Percentiles rank a stretch among this genome's conserved stretches.
These are phyloP conservation scores for Ceratocystis huliohia DNA, from an alignment of 2,329 filamentous ascomycete genomes.

Conservation along the genomic window DNA sequence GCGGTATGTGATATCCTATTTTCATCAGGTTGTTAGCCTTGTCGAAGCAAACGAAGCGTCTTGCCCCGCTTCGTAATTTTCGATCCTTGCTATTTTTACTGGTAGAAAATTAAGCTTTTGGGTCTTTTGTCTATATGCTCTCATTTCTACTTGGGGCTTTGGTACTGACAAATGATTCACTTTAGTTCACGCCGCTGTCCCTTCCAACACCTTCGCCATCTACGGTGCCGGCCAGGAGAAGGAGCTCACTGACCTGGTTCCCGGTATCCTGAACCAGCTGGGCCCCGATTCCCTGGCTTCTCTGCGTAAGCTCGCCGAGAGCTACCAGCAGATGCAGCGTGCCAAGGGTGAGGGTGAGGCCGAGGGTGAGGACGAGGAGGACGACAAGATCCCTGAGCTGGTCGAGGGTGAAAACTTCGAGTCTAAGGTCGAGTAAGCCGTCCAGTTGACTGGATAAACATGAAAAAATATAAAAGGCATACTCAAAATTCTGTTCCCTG, in stretches of 20 bases:
- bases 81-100: neutral
- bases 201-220: constrained; percentile 98
- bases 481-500: constrained; percentile 18
- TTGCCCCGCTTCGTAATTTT: constrained; percentile 10
- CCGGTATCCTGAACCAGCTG: constrained; percentile 98
- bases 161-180: neutral
- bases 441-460: constrained; percentile 21
- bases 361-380: constrained; percentile 82
- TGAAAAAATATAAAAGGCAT: constrained; percentile 23
- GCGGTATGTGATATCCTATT: constrained; percentile 52
- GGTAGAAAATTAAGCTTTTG: neutral
- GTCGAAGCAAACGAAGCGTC: neutral
- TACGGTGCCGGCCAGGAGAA: constrained; percentile 99
- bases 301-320: constrained; percentile 95
- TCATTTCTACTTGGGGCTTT: neutral
- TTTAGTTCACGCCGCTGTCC: constrained; percentile 87
- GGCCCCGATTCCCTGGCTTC: constrained; percentile 95
- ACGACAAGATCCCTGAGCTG: constrained; percentile 93
- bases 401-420: constrained; percentile 98
- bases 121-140: neutral
- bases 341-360: constrained; percentile 67
- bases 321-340: constrained; percentile 99
- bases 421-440: constrained; percentile 78
- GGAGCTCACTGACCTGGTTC: constrained; percentile 98
- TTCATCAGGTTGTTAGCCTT: neutral